phyloP scores from a whole-genome alignment of 129 eudicot genomes.

The Helichrysum umbraculigerum region DNA sequence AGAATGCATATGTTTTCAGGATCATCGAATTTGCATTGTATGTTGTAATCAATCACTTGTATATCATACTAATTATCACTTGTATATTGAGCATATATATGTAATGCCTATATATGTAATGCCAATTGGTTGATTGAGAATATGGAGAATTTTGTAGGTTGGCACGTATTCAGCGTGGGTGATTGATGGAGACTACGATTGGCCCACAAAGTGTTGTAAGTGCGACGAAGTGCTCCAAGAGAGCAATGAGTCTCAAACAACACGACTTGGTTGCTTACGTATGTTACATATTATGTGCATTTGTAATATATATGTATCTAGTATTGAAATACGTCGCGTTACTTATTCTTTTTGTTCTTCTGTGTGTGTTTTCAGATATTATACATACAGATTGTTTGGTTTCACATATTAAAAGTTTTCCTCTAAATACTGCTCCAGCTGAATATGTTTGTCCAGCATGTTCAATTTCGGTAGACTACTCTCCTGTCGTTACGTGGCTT shows the following conservation, averaged over 20 bases:
- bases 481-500: conserved; percentile 18
- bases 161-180: conserved; percentile 99
- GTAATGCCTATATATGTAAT: neutral
- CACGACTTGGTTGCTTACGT: conserved; percentile 96
- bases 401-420: conserved; percentile 69
- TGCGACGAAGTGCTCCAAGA: conserved; percentile 70
- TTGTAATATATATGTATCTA: conserved; percentile 3
- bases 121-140: conserved; percentile 6
- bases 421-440: conserved; percentile 90
- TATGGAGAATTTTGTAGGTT: conserved; percentile 42
- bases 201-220: conserved; percentile 90
- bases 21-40: conserved; percentile 93
- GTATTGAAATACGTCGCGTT: neutral
- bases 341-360: conserved; percentile 6
- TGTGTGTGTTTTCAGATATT: conserved; percentile 48
- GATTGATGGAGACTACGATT: conserved; percentile 93
- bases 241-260: conserved; percentile 59
- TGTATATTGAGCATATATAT: neutral
- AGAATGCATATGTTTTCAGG: conserved; percentile 95
- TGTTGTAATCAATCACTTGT: neutral
- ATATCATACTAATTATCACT: neutral
- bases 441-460: conserved; percentile 90
- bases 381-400: conserved; percentile 85
- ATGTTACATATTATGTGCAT: conserved; percentile 36
- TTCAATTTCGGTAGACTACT: conserved; percentile 67